Evolutionary conservation across 2,329 filamentous ascomycete species (phyloP).

Genomic region (Ceratocystis colombiana): DNA sequence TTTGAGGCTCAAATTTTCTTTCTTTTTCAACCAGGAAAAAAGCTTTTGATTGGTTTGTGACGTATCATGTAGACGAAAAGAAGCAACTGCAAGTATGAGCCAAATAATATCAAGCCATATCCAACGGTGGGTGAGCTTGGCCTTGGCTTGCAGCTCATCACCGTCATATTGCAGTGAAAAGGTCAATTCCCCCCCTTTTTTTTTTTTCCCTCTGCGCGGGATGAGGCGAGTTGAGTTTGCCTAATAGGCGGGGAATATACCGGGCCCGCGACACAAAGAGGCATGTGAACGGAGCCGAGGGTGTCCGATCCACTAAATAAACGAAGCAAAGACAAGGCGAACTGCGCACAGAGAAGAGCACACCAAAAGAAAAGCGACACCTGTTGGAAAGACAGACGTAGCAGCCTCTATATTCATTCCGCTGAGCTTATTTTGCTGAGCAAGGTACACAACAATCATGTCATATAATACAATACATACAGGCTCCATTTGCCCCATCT

Average conservation of each 20-base stretch:
- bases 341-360: not conserved
- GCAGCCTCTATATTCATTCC: not conserved
- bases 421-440: not conserved
- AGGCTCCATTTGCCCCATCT: conserved; percentile 1
- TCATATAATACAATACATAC: not conserved
- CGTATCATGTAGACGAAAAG: not conserved
- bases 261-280: conserved; percentile 2
- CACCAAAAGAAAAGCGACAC: not conserved
- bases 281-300: not conserved
- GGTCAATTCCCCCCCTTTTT: too few species aligned
- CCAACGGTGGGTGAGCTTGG: not conserved
- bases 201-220: not conserved
- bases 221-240: not conserved
- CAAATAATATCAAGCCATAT: too few species aligned
- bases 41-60: not conserved
- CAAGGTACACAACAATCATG: too few species aligned
- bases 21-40: not conserved
- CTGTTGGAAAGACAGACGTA: not conserved
- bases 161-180: too few species aligned
- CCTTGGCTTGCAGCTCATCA: not conserved
- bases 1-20: conserved; percentile 4
- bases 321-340: not conserved
- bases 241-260: conserved; percentile 3
- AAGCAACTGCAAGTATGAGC: not conserved
- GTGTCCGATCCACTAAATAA: not conserved